A percentile compares a stretch with the other conserved stretches of the same genome.
These are phyloP conservation scores for Mycena rebaudengoi DNA, from an alignment of 768 basidiomycete species.

Conservation along the genomic window DNA sequence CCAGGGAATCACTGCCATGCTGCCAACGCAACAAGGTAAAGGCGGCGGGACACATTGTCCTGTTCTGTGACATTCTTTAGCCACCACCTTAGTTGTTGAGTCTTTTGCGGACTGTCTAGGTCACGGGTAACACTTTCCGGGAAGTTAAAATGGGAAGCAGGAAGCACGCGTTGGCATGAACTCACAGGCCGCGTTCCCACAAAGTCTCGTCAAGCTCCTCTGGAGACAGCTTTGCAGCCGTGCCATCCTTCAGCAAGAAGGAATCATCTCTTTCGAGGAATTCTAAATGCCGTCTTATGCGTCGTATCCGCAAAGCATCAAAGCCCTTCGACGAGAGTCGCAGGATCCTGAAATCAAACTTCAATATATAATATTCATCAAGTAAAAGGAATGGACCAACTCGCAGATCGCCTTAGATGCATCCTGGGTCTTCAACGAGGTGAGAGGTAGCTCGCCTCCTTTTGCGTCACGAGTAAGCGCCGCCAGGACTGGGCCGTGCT, in stretches of 20 bases:
- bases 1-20: constrained; percentile 7
- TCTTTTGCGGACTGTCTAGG: constrained; percentile 52
- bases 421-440: constrained; percentile 37
- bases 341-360: constrained; percentile 40
- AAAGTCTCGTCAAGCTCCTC: constrained; percentile 72
- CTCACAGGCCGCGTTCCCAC: constrained; percentile 82
- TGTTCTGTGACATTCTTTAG: constrained; percentile 54
- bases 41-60: constrained; percentile 55
- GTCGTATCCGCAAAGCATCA: constrained; percentile 51
- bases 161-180: constrained; percentile 20
- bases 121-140: constrained; percentile 46
- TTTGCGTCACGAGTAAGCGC: constrained; percentile 42
- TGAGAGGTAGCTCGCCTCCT: constrained; percentile 44
- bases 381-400: constrained; percentile 48
- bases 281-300: constrained; percentile 50
- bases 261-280: constrained; percentile 71
- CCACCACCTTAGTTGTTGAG: constrained; percentile 70
- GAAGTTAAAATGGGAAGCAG: background rate
- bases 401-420: constrained; percentile 61
- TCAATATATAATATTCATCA: background rate
- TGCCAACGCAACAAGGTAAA: constrained; percentile 51
- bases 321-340: constrained; percentile 55
- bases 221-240: constrained; percentile 55
- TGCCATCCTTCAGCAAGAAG: constrained; percentile 62
- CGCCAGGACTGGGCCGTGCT: constrained; percentile 46